Percentiles rank a stretch among this genome's conserved stretches.
These are phyloP conservation scores for Pseudogymnoascus sp. DNA, from an alignment of 2,329 filamentous ascomycete species.

Conservation along the genomic window DNA sequence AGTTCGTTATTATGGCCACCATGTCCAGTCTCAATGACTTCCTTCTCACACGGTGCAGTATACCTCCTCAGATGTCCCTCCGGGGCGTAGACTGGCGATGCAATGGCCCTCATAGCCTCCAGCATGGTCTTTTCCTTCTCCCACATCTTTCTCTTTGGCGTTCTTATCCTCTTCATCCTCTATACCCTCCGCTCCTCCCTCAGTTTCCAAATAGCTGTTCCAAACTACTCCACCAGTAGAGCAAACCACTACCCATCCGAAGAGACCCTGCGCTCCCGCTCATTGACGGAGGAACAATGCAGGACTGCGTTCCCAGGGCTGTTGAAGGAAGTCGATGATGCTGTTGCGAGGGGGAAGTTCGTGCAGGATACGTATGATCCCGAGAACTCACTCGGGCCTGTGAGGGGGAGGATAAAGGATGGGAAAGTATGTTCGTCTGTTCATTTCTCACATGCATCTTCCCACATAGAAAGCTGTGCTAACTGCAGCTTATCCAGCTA, in stretches of 20 bases:
- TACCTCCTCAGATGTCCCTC: neutral
- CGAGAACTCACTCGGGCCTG: conserved; percentile 33
- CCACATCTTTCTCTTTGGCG: neutral
- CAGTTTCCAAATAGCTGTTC: neutral
- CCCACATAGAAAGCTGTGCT: neutral
- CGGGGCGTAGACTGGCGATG: neutral
- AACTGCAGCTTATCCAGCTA: conserved; percentile 27
- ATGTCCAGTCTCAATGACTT: neutral
- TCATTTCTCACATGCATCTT: neutral
- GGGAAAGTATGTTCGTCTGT: conserved; percentile 31
- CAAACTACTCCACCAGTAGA: neutral
- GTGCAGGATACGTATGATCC: conserved; percentile 30
- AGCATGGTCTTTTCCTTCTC: neutral
- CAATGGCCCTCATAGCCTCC: neutral
- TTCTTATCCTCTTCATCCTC: neutral
- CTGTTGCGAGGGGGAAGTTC: conserved; percentile 40
- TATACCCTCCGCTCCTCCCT: neutral
- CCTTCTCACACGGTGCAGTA: neutral
- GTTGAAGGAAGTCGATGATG: conserved; percentile 40
- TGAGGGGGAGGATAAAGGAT: conserved; percentile 38
- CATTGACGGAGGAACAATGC: conserved; percentile 39
- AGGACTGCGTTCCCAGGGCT: conserved; percentile 39
- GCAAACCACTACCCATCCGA: neutral
- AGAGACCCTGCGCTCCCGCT: neutral
- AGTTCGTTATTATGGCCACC: neutral